Base-by-base conservation (phyloP, 2,329 filamentous ascomycete genomes). In the Cyphellophora europaea region DNA sequence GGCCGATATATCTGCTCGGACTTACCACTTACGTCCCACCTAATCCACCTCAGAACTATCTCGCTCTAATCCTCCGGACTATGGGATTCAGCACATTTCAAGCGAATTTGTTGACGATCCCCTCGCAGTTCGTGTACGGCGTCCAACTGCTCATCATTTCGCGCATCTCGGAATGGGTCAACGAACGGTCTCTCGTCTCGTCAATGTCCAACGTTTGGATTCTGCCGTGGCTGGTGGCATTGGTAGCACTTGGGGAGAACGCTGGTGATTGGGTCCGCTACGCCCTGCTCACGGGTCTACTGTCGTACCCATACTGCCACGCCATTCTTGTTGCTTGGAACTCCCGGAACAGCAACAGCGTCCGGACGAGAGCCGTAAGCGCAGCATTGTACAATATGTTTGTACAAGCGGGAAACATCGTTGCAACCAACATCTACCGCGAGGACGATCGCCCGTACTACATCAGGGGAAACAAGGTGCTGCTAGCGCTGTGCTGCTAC, bases 91-190 rank as follows among this genome's bases (percentile, higher is more conserved):
- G 63, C 39, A 74, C 69, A 2, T 77, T 82, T 52, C 58, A 73
- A 12, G 66, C 74, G 2, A 82, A 80, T 48, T 52, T 82, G 19
- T 64, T 82, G 5, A 67, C 70, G 2, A 79, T 82, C n/a, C 57
- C 70, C 42, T 53, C 49, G 3, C 53, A 58, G 48, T 48, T 34
- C 53, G 51, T 53, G 3, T 44, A 44, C 12, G 42, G 44, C 40
- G 53, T 65, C 16, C 60, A 65, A 4, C 55, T 71, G 2, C 48
- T 69, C 10, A 47, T 56, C 23, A 50, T 66, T 11, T 66, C 66
- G 0, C 62, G 61, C 50, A 41, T 67, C 4, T 65, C 63, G 2
- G 64, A 68, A 23, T 55, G 53, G 15, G 49, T 66, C 35, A 63
- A 65, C 58, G 48, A 62, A 37, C 58, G 66, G 2, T 53, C 65